Conservation (phyloP, 2,329 filamentous ascomycete species). For the Pseudocercospora crystallina region DNA sequence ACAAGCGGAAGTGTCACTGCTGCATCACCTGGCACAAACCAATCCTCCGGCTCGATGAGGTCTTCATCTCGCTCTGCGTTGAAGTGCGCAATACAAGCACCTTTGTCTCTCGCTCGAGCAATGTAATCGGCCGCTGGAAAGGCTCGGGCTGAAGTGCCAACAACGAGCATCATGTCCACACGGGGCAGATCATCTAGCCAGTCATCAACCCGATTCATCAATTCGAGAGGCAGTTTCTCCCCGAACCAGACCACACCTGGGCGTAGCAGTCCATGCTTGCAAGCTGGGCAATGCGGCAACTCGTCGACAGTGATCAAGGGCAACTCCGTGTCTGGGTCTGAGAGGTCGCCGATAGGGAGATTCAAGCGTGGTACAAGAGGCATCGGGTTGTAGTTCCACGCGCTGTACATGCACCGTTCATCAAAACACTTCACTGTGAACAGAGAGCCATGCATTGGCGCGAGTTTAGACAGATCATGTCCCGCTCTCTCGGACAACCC, state of each 20-base stretch:
- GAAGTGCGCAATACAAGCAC: neutral
- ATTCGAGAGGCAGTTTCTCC: neutral
- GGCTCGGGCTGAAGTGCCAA: neutral
- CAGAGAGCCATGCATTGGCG: constrained; percentile 2
- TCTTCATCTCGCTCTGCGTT: neutral
- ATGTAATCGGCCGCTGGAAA: constrained; percentile 1
- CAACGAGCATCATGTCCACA: constrained; percentile 3
- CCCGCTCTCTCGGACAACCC: constrained; percentile 5
- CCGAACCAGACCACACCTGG: constrained; percentile 2
- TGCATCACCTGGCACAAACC: neutral
- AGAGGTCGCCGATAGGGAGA: neutral
- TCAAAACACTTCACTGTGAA: constrained; percentile 3
- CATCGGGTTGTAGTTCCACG: neutral
- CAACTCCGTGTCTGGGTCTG: neutral
- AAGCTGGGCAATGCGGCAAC: neutral
- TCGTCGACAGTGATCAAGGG: neutral
- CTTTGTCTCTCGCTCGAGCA: neutral
- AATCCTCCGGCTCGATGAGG: neutral
- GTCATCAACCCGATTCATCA: neutral
- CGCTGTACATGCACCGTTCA: neutral
- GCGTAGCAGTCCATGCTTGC: neutral
- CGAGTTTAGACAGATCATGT: neutral
- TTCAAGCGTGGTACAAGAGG: neutral
- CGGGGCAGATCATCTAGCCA: neutral
- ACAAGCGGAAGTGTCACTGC: no score